Evolutionary conservation across 805 yeast species (phyloP), one percentile per base, ranked within the genome.

Genomic region (Saturnispora sanitii): DNA sequence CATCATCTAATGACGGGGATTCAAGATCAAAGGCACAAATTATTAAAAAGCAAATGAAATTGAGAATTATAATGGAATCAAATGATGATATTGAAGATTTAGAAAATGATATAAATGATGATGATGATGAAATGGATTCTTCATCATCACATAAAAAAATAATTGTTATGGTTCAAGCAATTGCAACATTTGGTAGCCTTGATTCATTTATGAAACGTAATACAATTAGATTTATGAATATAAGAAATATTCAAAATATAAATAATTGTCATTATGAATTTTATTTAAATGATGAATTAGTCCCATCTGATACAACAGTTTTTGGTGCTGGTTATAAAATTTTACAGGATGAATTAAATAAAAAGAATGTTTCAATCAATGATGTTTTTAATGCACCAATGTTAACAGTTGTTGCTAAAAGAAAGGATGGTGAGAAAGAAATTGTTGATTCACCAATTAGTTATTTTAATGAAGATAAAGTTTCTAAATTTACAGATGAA

Each of bases 261-360:
- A 46, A 45, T 12, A 60, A 60, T 4, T 56, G 45, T 64, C 57
- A 67, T 38, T 61, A 79, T 40, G 81, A 77, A 41, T 84, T 84
- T 53, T 60, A 62, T 1, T 60, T 79, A 11, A 66, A 77, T 46
- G 84, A 72, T 4, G 76, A 75, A 42, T 62, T 58, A 0, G 65
- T 83, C 21, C 79, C 85, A 2, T 65, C 65, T 29, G 83, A 74
- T 38, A 75, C 83, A 0, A 84, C 95, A 0, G 69, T 85, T 2
- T 82, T 77, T 58, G 92, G 92, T 1, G 88, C 86, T 0, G 64
- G 82, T 5, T 77, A 76, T 54, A 70, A 72, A 37, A 61, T 73
- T 3, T 54, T 71, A 12, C 70, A 72, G 52, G 38, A n/a, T n/a
- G n/a, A 45, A 6, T 50, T 60, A 15, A 49, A 68, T 1, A 61